Percentiles rank a stretch among this genome's conserved stretches.
Evolutionary conservation across 495 filamentous ascomycete genomes (phyloP).

Genomic region (Aspergillus conjunctus): DNA sequence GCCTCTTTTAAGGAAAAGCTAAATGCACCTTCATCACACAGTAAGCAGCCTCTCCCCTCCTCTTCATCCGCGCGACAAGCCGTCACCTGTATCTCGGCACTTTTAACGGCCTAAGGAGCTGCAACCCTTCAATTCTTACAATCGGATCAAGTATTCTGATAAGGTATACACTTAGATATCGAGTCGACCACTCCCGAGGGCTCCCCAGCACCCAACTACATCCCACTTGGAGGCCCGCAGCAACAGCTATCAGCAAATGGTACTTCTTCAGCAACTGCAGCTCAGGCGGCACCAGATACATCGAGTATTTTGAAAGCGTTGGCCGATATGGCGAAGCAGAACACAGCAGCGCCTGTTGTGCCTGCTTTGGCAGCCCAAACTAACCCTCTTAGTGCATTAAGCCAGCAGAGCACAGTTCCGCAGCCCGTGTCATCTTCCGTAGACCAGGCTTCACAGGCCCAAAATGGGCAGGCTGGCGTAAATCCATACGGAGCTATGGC

Average conservation of each 20-base stretch:
- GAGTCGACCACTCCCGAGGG: constrained; percentile 80
- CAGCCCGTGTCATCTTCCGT: constrained; percentile 49
- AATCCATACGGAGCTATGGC: constrained; percentile 60
- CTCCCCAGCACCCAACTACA: constrained; percentile 66
- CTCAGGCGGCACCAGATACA: constrained; percentile 56
- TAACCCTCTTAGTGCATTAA: constrained; percentile 59
- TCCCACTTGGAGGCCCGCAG: constrained; percentile 34
- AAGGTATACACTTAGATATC: constrained; percentile 45
- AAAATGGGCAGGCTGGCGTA: constrained; percentile 56
- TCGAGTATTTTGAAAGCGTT: constrained; percentile 78
- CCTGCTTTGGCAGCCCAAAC: constrained; percentile 50
- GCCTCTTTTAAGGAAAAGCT: constrained; percentile 84
- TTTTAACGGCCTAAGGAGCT: neutral
- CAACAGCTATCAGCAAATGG: constrained; percentile 44
- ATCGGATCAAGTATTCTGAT: constrained; percentile 27
- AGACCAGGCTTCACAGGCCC: constrained; percentile 47
- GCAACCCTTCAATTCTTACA: neutral
- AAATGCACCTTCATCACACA: constrained; percentile 57
- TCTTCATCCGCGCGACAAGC: neutral
- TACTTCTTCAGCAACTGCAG: constrained; percentile 35
- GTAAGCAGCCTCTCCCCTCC: constrained; percentile 56
- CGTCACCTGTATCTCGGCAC: constrained; percentile 10
- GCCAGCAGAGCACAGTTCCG: constrained; percentile 47
- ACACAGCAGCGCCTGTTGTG: constrained; percentile 61
- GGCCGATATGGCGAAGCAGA: constrained; percentile 84